Conservation (phyloP, 768 basidiomycete genomes). For the Podaxis mareebaensis region DNA sequence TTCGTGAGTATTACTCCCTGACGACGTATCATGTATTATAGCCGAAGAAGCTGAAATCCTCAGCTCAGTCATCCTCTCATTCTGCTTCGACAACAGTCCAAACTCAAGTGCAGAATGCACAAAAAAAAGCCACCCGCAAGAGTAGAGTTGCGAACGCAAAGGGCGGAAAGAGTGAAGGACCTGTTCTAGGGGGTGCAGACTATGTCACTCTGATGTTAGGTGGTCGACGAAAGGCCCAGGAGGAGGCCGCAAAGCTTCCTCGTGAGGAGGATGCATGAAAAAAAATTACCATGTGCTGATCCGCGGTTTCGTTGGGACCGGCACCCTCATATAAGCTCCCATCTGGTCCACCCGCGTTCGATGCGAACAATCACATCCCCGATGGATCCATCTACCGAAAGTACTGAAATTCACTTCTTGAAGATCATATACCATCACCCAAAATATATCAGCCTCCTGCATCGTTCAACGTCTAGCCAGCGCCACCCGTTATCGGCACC, state of each 20-base stretch:
- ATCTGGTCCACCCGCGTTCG: too few species aligned
- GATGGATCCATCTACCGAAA: too few species aligned
- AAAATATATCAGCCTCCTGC: too few species aligned
- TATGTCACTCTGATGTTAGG: constrained; percentile 75
- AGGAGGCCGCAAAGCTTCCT: constrained; percentile 68
- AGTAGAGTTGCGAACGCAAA: constrained; percentile 34
- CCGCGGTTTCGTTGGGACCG: too few species aligned
- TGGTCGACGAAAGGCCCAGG: constrained; percentile 62
- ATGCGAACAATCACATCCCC: too few species aligned
- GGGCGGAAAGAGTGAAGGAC: constrained; percentile 31
- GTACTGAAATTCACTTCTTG: too few species aligned
- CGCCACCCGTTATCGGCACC: too few species aligned
- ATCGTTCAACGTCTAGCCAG: too few species aligned
- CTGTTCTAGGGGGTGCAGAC: constrained; percentile 71
- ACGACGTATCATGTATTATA: constrained; percentile 18
- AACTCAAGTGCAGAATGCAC: constrained; percentile 40
- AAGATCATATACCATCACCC: too few species aligned
- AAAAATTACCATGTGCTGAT: not conserved
- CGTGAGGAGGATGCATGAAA: constrained; percentile 22
- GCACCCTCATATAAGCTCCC: too few species aligned
- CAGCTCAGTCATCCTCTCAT: constrained; percentile 19
- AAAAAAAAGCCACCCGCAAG: constrained; percentile 53
- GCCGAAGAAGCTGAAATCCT: constrained; percentile 40
- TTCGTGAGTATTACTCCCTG: not conserved
- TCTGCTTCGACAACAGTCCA: constrained; percentile 26